Conservation (phyloP, 805 yeast species). For the Lipomyces yamanashiensis region DNA sequence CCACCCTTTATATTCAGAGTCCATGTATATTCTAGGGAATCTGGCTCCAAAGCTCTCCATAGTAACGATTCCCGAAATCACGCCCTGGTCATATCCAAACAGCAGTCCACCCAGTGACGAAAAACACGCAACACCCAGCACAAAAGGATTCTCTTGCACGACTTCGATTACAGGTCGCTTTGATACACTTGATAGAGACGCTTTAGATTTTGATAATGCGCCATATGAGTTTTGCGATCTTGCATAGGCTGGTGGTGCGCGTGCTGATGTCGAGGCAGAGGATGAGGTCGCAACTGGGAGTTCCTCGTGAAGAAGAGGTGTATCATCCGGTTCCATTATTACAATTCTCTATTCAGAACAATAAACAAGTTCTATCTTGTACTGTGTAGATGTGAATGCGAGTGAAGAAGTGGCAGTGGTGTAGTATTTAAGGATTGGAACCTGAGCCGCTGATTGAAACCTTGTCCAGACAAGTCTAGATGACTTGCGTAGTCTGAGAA, state of each 20-base stretch:
- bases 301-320: no score
- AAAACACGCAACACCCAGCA: slow-evolving; percentile 39
- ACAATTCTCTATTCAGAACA: no score
- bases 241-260: background rate
- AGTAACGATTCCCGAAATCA: slow-evolving; percentile 39
- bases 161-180: background rate
- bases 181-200: background rate
- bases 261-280: background rate
- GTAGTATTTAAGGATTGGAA: no score
- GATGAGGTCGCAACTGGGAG: background rate
- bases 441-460: no score
- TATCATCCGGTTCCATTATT: no score
- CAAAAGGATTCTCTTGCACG: slow-evolving; percentile 31
- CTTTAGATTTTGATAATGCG: background rate
- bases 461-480: no score
- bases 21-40: slow-evolving; percentile 35
- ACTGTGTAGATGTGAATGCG: no score
- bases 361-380: no score
- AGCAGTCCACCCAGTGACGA: slow-evolving; percentile 43
- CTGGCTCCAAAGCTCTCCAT: slow-evolving; percentile 38
- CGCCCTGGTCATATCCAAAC: slow-evolving; percentile 44
- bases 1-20: slow-evolving; percentile 34
- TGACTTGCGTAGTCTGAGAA: no score
- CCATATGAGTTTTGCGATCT: background rate
- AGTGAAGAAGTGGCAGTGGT: no score